Evolutionary conservation across 495 filamentous ascomycete genomes (phyloP), one percentile per base, ranked within the genome.

Genomic region (Aspergillus affinis): DNA sequence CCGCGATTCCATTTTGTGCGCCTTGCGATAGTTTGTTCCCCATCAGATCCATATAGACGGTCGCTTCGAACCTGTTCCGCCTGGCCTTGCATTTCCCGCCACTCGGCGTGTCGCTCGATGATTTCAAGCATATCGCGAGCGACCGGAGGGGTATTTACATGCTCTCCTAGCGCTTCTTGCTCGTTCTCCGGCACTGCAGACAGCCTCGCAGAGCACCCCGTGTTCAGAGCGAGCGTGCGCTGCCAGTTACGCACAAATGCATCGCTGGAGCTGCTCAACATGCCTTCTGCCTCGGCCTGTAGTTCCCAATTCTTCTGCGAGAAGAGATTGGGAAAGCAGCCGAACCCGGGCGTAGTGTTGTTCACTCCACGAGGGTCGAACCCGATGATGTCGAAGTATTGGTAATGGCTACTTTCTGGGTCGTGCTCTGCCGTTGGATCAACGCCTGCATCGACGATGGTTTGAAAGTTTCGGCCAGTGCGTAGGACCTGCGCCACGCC

Each of bases 321-420:
- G 6, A 68, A 62, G 3, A 72, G 58, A 44, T 75, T 66, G 0
- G 79, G 76, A 23, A 85, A 82, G 64, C 84, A 86, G 18, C 70
- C 72, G 29, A 79, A 73, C 0, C 66, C 62, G 1, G 83, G 83
- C 0, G 72, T 76, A 2, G 81, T 80, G 17, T 75, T 72, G n/a
- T 77, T 78, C 18, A 85, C 75, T 0, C 83, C 82, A 0, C 84
- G 74, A 9, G 82, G 81, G 65, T 86, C 84, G 55, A 84, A 85
- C 0, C 79, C 75, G 46, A 87, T 72, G 21, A 86, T 76, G 55
- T 87, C 84, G 61, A 75, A 86, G 55, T 81, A 79, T 45, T 76
- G 75, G 48, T 73, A 60, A 30, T 41, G 48, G 10, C 46, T 44
- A 2, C 64, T 51, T 5, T 47, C 5, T 1, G 55, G 20, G 23